phyloP scores from a whole-genome alignment of 23 red algal genomes.

The Gracilaria caudata region DNA sequence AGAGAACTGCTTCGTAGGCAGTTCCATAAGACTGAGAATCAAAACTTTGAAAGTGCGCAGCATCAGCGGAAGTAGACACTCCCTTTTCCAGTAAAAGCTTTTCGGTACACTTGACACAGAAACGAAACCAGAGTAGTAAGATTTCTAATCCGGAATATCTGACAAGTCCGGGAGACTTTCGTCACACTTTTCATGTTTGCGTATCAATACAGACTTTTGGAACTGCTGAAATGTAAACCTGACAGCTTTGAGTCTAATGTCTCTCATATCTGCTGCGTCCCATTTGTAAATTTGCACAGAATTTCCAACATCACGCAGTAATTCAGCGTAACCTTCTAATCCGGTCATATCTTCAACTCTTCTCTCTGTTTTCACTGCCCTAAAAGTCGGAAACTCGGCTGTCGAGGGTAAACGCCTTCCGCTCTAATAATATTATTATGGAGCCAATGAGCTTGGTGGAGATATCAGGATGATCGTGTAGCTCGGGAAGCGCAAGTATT shows the following conservation, averaged over 20 bases:
- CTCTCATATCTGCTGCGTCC: not conserved
- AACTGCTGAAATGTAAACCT: constrained; percentile 12
- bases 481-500: too few species aligned
- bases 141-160: constrained; percentile 8
- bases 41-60: constrained; percentile 27
- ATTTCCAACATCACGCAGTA: not conserved
- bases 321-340: not conserved
- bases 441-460: too few species aligned
- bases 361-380: too few species aligned
- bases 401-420: too few species aligned
- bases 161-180: not conserved
- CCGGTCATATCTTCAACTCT: constrained; percentile 17
- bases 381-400: too few species aligned
- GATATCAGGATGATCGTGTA: too few species aligned
- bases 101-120: constrained; percentile 30
- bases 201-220: not conserved
- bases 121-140: constrained; percentile 28
- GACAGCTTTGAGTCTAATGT: constrained; percentile 2
- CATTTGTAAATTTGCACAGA: not conserved
- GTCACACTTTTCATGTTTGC: constrained; percentile 6
- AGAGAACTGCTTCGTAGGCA: constrained; percentile 11
- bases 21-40: constrained; percentile 39
- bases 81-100: not conserved
- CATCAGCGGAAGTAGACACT: constrained; percentile 15
- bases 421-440: too few species aligned